These are phyloP conservation scores for Metarhizium humberi DNA, from an alignment of 2,329 filamentous ascomycete species.

Conservation along the genomic window DNA sequence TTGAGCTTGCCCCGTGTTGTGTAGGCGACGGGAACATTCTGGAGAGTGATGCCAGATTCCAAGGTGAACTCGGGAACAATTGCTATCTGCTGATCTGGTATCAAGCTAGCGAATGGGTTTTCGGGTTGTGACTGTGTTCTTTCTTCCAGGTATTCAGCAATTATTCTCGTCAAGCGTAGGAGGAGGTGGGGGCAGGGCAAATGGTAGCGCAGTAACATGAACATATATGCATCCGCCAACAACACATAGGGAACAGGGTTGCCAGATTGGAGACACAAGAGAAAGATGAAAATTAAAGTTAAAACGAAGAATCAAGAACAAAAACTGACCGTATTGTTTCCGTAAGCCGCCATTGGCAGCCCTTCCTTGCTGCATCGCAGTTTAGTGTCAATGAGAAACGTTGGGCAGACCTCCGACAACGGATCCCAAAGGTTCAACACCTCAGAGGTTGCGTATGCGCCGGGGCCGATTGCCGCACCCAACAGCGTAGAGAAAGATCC, in stretches of 20 bases:
- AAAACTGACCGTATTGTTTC: constrained; percentile 21
- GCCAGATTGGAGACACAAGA: too few relatives aligned
- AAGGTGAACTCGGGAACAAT: constrained; percentile 84
- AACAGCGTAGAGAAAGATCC: neutral
- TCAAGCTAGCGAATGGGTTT: constrained; percentile 81
- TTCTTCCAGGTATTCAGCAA: constrained; percentile 59
- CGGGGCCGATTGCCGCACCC: neutral
- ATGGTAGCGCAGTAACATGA: neutral
- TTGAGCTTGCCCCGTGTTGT: constrained; percentile 55
- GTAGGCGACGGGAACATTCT: constrained; percentile 65
- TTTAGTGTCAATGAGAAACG: neutral
- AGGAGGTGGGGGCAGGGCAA: neutral
- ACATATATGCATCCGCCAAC: neutral
- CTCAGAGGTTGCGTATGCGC: neutral
- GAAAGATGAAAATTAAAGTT: neutral
- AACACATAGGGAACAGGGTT: neutral
- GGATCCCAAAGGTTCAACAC: neutral
- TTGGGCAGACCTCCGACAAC: neutral
- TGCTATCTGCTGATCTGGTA: constrained; percentile 80
- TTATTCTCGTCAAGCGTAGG: constrained; percentile 21
- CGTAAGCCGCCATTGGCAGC: constrained; percentile 10
- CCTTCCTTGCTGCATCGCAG: constrained; percentile 15
- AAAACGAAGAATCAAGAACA: neutral
- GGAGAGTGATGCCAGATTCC: constrained; percentile 78
- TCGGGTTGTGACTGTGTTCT: constrained; percentile 65